phyloP scores from a whole-genome alignment of 1,284 basidiomycete species.

The Microbotryum intermedium region DNA sequence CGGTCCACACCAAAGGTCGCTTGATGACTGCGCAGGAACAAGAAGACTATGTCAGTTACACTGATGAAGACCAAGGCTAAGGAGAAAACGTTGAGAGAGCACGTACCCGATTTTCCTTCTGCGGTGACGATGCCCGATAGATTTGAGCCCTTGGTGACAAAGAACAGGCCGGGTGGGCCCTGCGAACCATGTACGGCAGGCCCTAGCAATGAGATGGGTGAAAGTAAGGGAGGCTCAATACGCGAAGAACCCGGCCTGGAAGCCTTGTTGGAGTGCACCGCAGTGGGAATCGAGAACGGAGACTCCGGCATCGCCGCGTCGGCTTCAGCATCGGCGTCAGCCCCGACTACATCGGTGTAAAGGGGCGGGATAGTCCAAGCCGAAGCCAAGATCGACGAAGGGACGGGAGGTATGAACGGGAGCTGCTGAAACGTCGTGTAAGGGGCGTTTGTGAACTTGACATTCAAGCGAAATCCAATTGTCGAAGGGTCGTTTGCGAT shows the following conservation, averaged over 20 bases:
- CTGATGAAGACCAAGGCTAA: neutral
- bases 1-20: constrained; percentile 25
- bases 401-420: constrained; percentile 68
- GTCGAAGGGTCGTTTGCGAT: neutral
- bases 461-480: too few species aligned
- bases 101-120: constrained; percentile 54
- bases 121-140: constrained; percentile 75
- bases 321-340: neutral
- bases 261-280: constrained; percentile 8
- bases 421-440: constrained; percentile 84
- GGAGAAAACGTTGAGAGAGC: too few species aligned
- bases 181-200: constrained; percentile 60
- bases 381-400: constrained; percentile 71
- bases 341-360: constrained; percentile 59
- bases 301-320: neutral
- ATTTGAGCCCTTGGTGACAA: constrained; percentile 70
- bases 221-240: constrained; percentile 53
- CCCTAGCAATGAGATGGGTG: constrained; percentile 66
- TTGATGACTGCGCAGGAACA: constrained; percentile 28
- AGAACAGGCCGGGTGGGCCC: constrained; percentile 76
- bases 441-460: neutral
- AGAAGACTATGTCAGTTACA: neutral
- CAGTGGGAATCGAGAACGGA: neutral
- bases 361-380: constrained; percentile 81
- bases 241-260: neutral